Conservation (phyloP, 495 filamentous ascomycete genomes). For the Hypoxylon crocopeplum region DNA sequence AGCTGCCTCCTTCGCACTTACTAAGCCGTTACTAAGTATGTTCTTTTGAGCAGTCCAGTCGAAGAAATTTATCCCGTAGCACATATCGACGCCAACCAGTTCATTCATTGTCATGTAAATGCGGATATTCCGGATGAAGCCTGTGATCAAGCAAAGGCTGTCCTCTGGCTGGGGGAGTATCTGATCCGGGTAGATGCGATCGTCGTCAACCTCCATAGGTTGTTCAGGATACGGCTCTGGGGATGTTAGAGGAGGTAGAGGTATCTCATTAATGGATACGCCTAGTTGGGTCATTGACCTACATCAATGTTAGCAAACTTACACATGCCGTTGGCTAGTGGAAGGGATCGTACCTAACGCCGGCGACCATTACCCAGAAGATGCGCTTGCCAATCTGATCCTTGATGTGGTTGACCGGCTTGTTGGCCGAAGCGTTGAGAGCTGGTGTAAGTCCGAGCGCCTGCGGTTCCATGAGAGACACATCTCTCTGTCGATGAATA, state of each 20-base stretch:
- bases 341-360: conserved; percentile 56
- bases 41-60: conserved; percentile 75
- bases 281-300: conserved; percentile 75
- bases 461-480: neutral
- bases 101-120: conserved; percentile 74
- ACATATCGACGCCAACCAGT: conserved; percentile 72
- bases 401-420: conserved; percentile 68
- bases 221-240: conserved; percentile 80
- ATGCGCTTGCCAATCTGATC: conserved; percentile 80
- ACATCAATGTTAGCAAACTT: conserved; percentile 1
- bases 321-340: neutral
- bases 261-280: conserved; percentile 64
- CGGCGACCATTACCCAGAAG: conserved; percentile 78
- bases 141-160: conserved; percentile 67
- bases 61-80: conserved; percentile 72
- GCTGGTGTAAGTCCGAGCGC: conserved; percentile 9
- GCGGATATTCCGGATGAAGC: conserved; percentile 78
- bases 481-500: conserved; percentile 22
- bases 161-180: conserved; percentile 68
- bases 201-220: conserved; percentile 80
- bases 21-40: conserved; percentile 66
- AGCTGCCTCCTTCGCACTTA: conserved; percentile 64
- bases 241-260: conserved; percentile 73
- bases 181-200: conserved; percentile 69
- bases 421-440: conserved; percentile 36